Percentiles rank a stretch among this genome's conserved stretches.
Conservation (phyloP, 192 early-diverging fungal genomes). For the Coemansia sp. region DNA sequence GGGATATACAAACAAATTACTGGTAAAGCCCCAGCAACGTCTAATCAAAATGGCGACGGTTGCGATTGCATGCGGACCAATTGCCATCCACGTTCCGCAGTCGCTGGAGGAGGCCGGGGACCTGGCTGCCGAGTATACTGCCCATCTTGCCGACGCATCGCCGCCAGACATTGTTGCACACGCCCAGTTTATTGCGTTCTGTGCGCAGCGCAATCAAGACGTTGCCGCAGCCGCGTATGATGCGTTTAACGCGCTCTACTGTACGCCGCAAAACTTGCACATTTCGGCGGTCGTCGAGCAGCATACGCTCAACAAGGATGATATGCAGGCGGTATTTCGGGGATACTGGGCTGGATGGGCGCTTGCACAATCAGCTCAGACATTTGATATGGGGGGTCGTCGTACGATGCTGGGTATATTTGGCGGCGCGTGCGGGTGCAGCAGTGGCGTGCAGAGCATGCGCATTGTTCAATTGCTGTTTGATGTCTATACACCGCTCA, state of each 20-base stretch:
- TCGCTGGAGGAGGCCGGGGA: neutral
- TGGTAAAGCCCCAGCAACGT: neutral
- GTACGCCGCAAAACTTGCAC: conserved; percentile 11
- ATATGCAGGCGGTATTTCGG: neutral
- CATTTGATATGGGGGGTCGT: neutral
- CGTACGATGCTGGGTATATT: conserved; percentile 68
- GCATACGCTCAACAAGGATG: neutral
- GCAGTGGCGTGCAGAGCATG: conserved; percentile 66
- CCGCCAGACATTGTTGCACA: neutral
- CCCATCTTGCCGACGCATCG: neutral
- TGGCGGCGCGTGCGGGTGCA: conserved; percentile 84
- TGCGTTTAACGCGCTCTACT: conserved; percentile 5
- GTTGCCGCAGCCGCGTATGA: neutral
- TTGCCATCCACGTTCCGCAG: neutral
- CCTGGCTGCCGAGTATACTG: conserved; percentile 15
- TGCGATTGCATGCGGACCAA: neutral
- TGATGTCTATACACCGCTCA: conserved; percentile 66
- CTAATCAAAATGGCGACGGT: conserved; percentile 10
- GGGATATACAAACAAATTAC: neutral
- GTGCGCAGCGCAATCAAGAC: conserved; percentile 1
- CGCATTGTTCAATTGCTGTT: conserved; percentile 68
- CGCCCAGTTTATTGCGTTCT: conserved; percentile 18
- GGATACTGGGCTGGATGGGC: neutral
- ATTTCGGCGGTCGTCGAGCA: neutral
- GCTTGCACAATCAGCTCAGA: neutral